Percentiles rank a stretch among this genome's conserved stretches.
These are phyloP conservation scores for Mercurialis annua DNA, from an alignment of 345 rosid genomes.

Conservation along the genomic window DNA sequence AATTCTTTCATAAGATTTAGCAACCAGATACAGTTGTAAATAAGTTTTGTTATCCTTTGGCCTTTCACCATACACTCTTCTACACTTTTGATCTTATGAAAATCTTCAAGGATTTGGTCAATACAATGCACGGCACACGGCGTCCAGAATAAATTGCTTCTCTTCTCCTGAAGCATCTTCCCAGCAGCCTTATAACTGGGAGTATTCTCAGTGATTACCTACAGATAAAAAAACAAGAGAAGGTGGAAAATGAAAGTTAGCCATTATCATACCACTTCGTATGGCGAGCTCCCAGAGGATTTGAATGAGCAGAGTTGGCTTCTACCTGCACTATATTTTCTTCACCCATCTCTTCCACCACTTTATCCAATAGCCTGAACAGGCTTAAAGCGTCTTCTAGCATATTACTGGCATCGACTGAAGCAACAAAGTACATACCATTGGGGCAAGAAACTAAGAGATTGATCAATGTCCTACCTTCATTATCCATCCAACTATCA, in stretches of 20 bases:
- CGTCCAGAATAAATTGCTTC: constrained; percentile 46
- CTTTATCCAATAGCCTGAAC: constrained; percentile 42
- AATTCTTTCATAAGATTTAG: constrained; percentile 42
- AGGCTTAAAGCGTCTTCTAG: constrained; percentile 38
- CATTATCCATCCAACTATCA: constrained; percentile 41
- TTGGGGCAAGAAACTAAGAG: constrained; percentile 41
- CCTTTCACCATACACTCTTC: constrained; percentile 34
- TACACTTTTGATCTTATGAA: constrained; percentile 35
- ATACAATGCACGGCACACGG: constrained; percentile 44
- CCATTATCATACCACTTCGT: not conserved
- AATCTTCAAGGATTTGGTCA: constrained; percentile 40
- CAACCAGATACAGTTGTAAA: constrained; percentile 35
- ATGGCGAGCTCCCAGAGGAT: constrained; percentile 4
- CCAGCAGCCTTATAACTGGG: constrained; percentile 41
- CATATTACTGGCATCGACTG: constrained; percentile 43
- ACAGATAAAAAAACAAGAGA: constrained; percentile 6
- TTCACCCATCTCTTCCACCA: constrained; percentile 50
- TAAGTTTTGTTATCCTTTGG: constrained; percentile 36
- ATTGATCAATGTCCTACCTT: constrained; percentile 38
- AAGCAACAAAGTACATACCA: constrained; percentile 42
- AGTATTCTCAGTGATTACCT: constrained; percentile 45
- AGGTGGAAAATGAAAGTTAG: constrained; percentile 3
- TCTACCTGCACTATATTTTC: constrained; percentile 50
- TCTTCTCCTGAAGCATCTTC: constrained; percentile 53
- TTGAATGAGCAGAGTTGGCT: not conserved